Evolutionary conservation across 2,329 filamentous ascomycete genomes (phyloP).

Genomic region (Thermoascus crustaceus): DNA sequence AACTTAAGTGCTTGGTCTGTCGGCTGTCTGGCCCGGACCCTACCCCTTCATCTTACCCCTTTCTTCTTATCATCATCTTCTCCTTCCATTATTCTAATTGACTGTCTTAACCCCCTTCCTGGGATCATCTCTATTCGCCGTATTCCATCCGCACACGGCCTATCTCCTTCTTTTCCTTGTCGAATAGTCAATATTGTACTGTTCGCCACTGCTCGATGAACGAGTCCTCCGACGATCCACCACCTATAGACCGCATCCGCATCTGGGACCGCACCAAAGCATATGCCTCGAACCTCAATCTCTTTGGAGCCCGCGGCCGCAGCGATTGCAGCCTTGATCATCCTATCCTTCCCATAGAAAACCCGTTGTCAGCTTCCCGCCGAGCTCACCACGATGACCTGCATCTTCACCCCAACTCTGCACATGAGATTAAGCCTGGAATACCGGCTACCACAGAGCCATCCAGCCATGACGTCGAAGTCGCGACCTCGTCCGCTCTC

Average conservation of each 20-base stretch:
- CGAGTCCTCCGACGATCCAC: slow-evolving; percentile 46
- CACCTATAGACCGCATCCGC: slow-evolving; percentile 44
- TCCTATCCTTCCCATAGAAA: slow-evolving; percentile 9
- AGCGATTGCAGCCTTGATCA: slow-evolving; percentile 15
- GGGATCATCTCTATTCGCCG: too few relatives aligned
- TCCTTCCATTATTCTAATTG: too few relatives aligned
- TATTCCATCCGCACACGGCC: too few relatives aligned
- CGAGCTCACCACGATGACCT: not conserved
- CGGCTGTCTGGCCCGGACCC: too few relatives aligned
- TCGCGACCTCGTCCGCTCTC: slow-evolving; percentile 1
- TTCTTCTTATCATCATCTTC: too few relatives aligned
- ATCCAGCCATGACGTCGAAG: slow-evolving; percentile 3
- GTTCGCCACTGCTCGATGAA: slow-evolving; percentile 40
- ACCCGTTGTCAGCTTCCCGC: not conserved
- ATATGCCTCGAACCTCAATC: slow-evolving; percentile 30
- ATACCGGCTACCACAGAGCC: not conserved
- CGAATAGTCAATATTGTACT: not conserved
- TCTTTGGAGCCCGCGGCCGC: slow-evolving; percentile 21
- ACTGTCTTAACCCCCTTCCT: too few relatives aligned
- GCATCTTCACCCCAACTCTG: not conserved
- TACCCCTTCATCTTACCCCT: too few relatives aligned
- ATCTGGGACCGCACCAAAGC: slow-evolving; percentile 38
- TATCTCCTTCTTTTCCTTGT: not conserved
- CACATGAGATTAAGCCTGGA: not conserved
- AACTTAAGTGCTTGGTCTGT: too few relatives aligned